phyloP scores from a whole-genome alignment of 2,329 filamentous ascomycete species.

The Lasiodiplodia gonubiensis region DNA sequence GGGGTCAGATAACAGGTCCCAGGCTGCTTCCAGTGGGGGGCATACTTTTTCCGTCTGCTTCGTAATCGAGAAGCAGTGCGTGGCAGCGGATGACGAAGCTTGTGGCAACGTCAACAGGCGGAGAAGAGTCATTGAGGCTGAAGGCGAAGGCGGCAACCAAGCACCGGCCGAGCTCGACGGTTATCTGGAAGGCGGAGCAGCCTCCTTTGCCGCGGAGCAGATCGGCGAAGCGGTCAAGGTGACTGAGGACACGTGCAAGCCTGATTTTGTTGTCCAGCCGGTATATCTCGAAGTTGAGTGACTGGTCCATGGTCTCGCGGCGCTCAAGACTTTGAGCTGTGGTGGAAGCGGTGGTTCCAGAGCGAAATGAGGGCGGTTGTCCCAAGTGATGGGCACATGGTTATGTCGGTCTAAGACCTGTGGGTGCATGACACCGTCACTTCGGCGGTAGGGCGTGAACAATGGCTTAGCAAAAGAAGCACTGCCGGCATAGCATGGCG shows the following conservation, averaged over 20 bases:
- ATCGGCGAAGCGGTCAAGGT: neutral
- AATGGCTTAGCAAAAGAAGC: neutral
- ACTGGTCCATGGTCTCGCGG: neutral
- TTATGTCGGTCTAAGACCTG: no score
- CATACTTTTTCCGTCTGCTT: neutral
- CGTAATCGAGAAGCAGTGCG: neutral
- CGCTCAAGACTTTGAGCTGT: no score
- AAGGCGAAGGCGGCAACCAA: neutral
- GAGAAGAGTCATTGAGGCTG: neutral
- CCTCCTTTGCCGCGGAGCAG: neutral
- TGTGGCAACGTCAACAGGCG: neutral
- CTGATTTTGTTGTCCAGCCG: no score
- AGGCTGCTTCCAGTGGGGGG: neutral
- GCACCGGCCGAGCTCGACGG: slow-evolving; percentile 8
- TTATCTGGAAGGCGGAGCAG: neutral
- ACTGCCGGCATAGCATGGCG: neutral
- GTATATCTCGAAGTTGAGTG: neutral
- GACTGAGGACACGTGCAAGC: slow-evolving; percentile 5
- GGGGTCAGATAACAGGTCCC: neutral
- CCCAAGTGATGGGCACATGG: neutral
- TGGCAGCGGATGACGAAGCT: neutral
- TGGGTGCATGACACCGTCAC: neutral
- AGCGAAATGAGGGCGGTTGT: neutral
- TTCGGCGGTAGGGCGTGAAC: neutral
- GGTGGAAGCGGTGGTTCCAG: neutral